Conservation (phyloP, 257 asterid species). For the Eucommia ulmoides region DNA sequence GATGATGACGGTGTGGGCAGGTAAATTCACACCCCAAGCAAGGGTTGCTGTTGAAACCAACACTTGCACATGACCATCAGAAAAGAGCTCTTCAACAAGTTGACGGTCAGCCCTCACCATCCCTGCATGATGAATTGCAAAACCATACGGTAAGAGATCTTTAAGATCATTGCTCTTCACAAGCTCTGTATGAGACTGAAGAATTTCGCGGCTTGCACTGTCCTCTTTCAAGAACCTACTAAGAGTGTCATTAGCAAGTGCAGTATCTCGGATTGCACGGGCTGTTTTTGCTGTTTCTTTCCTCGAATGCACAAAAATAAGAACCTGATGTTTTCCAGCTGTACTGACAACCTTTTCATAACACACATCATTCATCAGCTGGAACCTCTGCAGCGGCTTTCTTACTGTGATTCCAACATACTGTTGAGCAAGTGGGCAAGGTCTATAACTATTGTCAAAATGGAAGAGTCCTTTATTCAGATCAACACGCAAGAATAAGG, state of each 20-base stretch:
- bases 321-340: conserved; percentile 59
- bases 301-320: conserved; percentile 52
- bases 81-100: conserved; percentile 53
- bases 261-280: conserved; percentile 46
- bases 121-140: conserved; percentile 55
- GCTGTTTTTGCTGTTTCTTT: conserved; percentile 52
- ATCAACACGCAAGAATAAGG: conserved; percentile 32
- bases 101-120: conserved; percentile 57
- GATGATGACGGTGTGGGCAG: conserved; percentile 54
- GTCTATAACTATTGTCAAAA: conserved; percentile 51
- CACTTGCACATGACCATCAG: conserved; percentile 51
- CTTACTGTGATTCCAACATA: conserved; percentile 44
- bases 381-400: conserved; percentile 53
- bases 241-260: conserved; percentile 45
- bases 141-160: conserved; percentile 52
- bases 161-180: conserved; percentile 47
- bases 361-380: conserved; percentile 53
- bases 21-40: conserved; percentile 63
- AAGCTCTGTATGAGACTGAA: conserved; percentile 39
- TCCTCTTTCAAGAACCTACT: conserved; percentile 50
- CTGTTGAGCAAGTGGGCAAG: conserved; percentile 56
- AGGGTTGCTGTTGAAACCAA: conserved; percentile 54
- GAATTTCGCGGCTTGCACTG: conserved; percentile 55
- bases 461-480: conserved; percentile 43
- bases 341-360: conserved; percentile 42